Percentiles rank a stretch among this genome's conserved stretches.
Conservation (phyloP, 371 early-diverging fungal genomes). For the Mucor velutinosus region DNA sequence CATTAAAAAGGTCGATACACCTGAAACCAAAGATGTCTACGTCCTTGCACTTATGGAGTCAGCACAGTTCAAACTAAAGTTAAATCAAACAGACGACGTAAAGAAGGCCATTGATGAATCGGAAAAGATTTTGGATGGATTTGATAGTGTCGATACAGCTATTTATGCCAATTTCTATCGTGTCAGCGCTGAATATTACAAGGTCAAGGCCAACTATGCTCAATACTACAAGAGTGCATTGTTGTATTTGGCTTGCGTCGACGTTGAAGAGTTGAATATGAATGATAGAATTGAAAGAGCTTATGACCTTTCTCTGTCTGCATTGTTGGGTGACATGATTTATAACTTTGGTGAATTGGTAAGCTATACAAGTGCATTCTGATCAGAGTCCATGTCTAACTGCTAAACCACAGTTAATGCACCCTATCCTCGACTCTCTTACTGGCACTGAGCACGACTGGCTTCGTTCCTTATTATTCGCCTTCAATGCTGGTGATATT, state of each 20-base stretch:
- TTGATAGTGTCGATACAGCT: constrained; percentile 83
- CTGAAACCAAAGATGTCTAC: constrained; percentile 78
- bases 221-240: constrained; percentile 95
- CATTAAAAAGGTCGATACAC: constrained; percentile 70
- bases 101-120: constrained; percentile 84
- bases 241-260: constrained; percentile 89
- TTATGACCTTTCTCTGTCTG: constrained; percentile 89
- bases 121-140: constrained; percentile 80
- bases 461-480: constrained; percentile 82
- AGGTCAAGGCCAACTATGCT: constrained; percentile 90
- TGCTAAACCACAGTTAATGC: constrained; percentile 75
- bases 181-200: constrained; percentile 94
- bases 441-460: constrained; percentile 82
- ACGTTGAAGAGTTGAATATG: constrained; percentile 73
- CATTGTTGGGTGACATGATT: constrained; percentile 91
- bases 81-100: constrained; percentile 78
- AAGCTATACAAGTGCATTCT: constrained; percentile 15
- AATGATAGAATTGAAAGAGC: constrained; percentile 86
- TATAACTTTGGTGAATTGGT: constrained; percentile 99
- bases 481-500: constrained; percentile 95
- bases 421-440: constrained; percentile 88
- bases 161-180: constrained; percentile 94
- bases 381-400: not conserved
- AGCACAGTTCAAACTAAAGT: constrained; percentile 78
- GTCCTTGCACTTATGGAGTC: constrained; percentile 86